These are phyloP conservation scores for Fomes fomentarius DNA, from an alignment of 1,284 basidiomycete genomes.

Conservation along the genomic window DNA sequence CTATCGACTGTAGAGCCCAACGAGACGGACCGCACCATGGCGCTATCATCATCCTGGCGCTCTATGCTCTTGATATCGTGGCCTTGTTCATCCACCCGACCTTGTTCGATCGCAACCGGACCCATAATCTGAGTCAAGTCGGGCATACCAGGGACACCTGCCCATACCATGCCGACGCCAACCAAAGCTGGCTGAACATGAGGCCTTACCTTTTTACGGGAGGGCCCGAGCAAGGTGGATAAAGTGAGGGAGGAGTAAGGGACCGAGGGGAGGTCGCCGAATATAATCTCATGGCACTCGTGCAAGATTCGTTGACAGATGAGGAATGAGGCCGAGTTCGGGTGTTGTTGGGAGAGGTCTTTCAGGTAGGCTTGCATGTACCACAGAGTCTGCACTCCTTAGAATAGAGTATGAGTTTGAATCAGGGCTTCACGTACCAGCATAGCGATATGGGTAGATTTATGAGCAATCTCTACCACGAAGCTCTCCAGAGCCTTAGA, in stretches of 20 bases:
- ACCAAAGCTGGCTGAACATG: conserved; percentile 79
- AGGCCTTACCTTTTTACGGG: conserved; percentile 70
- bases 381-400: conserved; percentile 82
- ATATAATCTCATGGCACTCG: conserved; percentile 96
- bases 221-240: conserved; percentile 49
- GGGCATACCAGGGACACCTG: conserved; percentile 81
- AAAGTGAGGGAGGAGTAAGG: conserved; percentile 66
- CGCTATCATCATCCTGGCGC: conserved; percentile 43
- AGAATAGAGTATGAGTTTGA: conserved; percentile 11
- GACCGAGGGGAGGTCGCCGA: conserved; percentile 79
- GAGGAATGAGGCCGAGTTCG: conserved; percentile 81
- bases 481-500: conserved; percentile 92
- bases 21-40: conserved; percentile 23
- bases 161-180: conserved; percentile 85
- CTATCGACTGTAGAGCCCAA: conserved; percentile 27
- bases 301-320: conserved; percentile 94
- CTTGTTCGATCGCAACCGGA: conserved; percentile 89
- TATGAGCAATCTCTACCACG: conserved; percentile 83
- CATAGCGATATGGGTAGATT: conserved; percentile 93
- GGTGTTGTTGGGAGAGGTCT: conserved; percentile 71
- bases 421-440: conserved; percentile 62
- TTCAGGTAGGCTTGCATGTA: conserved; percentile 96
- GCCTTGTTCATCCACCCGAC: conserved; percentile 64
- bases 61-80: conserved; percentile 53
- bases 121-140: conserved; percentile 74